These are phyloP conservation scores for Lepiota venenata DNA, from an alignment of 768 basidiomycete genomes.

Conservation along the genomic window DNA sequence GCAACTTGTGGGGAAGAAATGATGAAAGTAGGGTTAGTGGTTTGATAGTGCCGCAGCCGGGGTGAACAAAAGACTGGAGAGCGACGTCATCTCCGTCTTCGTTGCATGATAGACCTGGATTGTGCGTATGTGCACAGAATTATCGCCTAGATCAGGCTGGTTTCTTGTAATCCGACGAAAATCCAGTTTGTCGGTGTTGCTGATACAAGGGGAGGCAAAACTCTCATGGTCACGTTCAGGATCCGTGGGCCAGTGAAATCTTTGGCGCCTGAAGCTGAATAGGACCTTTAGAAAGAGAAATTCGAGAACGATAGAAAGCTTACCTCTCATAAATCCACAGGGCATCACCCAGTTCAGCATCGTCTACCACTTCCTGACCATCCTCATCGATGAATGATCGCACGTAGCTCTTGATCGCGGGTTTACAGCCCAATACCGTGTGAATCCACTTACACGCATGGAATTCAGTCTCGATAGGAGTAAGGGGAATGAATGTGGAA, in stretches of 20 bases:
- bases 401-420: slow-evolving; percentile 53
- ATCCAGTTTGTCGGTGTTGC: background rate
- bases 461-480: slow-evolving; percentile 65
- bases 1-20: background rate
- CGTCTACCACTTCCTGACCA: slow-evolving; percentile 29
- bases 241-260: slow-evolving; percentile 67
- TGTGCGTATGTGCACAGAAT: slow-evolving; percentile 47
- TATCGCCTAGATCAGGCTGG: slow-evolving; percentile 20
- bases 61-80: slow-evolving; percentile 2
- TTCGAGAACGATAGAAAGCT: slow-evolving; percentile 13
- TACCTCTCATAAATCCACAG: slow-evolving; percentile 62
- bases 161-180: slow-evolving; percentile 13
- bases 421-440: slow-evolving; percentile 57
- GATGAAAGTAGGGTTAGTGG: background rate
- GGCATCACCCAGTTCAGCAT: slow-evolving; percentile 34
- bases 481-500: slow-evolving; percentile 53
- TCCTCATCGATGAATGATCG: slow-evolving; percentile 32
- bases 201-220: slow-evolving; percentile 10
- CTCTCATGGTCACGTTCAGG: slow-evolving; percentile 16
- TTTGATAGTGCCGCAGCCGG: background rate
- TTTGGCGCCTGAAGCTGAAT: slow-evolving; percentile 59
- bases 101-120: slow-evolving; percentile 50
- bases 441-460: slow-evolving; percentile 72
- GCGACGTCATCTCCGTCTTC: slow-evolving; percentile 25
- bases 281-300: background rate